Evolutionary conservation across 352 stramenopile species (phyloP).

Genomic region (Phytophthora sojae): DNA sequence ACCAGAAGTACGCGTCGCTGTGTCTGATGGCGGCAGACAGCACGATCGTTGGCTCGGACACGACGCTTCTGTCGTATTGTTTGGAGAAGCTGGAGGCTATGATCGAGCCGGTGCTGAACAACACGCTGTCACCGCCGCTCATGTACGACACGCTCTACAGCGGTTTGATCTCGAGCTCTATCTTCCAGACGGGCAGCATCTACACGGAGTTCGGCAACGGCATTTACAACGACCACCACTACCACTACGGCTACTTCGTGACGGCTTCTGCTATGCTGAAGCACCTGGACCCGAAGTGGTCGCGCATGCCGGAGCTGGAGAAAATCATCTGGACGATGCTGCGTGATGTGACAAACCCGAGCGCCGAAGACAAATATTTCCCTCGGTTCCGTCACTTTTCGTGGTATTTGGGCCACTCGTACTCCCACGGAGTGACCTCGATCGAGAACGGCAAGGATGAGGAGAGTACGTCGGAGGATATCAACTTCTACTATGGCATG

Average conservation of each 20-base stretch:
- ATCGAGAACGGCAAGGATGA: constrained; percentile 69
- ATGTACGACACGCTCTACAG: constrained; percentile 69
- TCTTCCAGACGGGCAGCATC: constrained; percentile 50
- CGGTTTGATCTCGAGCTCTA: constrained; percentile 49
- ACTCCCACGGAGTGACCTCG: constrained; percentile 63
- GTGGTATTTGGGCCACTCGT: constrained; percentile 71
- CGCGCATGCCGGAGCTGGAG: constrained; percentile 52
- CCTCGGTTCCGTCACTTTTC: constrained; percentile 70
- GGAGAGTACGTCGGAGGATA: constrained; percentile 69
- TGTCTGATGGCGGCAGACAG: constrained; percentile 61
- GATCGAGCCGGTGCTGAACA: constrained; percentile 58
- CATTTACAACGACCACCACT: constrained; percentile 82
- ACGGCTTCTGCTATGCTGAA: constrained; percentile 60
- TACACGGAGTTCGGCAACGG: constrained; percentile 71
- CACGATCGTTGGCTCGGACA: constrained; percentile 50
- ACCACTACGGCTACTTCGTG: constrained; percentile 79
- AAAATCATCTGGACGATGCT: constrained; percentile 59
- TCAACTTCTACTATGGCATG: constrained; percentile 81
- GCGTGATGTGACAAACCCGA: constrained; percentile 68
- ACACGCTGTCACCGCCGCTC: constrained; percentile 49
- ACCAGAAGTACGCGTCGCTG: constrained; percentile 75
- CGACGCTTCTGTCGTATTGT: constrained; percentile 45
- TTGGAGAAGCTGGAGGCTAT: constrained; percentile 57
- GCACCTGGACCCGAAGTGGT: constrained; percentile 60
- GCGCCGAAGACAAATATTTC: constrained; percentile 52